Evolutionary conservation across 164 flowering plant species (phyloP).

Genomic region (Magnolia sinica): DNA sequence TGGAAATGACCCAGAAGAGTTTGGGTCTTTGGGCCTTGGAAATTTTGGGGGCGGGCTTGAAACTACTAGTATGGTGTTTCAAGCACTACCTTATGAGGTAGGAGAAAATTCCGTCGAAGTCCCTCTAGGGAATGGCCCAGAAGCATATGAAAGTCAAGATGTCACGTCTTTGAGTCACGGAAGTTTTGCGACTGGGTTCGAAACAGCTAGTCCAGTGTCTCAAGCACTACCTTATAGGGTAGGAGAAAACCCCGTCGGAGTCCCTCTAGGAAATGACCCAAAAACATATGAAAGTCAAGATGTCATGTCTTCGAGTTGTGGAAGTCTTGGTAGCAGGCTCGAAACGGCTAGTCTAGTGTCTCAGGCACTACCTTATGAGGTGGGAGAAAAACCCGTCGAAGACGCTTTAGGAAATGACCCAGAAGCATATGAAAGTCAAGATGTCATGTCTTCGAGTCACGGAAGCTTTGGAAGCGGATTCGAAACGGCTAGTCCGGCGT

Average conservation of each 20-base stretch:
- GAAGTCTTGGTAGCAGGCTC: background rate
- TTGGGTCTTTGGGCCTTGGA: background rate
- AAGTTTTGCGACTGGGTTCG: no score
- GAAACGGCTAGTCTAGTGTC: background rate
- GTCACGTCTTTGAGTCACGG: no score
- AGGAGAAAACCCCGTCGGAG: no score
- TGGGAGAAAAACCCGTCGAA: conserved; percentile 5
- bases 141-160: no score
- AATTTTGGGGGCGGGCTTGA: background rate
- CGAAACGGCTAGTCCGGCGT: background rate
- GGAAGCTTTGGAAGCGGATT: background rate
- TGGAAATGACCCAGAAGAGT: background rate
- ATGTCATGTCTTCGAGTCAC: background rate
- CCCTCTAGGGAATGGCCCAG: no score
- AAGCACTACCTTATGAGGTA: no score
- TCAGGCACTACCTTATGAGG: background rate
- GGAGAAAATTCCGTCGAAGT: no score
- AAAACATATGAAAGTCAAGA: no score
- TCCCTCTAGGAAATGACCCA: no score
- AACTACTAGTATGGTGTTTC: background rate
- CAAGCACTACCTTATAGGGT: no score
- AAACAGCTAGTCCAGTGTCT: no score
- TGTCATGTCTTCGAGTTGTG: background rate
- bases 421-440: background rate
- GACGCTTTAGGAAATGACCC: background rate